A percentile compares a stretch with the other conserved stretches of the same genome.
These are phyloP conservation scores for Paxillus ammoniavirescens DNA, from an alignment of 768 basidiomycete species.

Conservation along the genomic window DNA sequence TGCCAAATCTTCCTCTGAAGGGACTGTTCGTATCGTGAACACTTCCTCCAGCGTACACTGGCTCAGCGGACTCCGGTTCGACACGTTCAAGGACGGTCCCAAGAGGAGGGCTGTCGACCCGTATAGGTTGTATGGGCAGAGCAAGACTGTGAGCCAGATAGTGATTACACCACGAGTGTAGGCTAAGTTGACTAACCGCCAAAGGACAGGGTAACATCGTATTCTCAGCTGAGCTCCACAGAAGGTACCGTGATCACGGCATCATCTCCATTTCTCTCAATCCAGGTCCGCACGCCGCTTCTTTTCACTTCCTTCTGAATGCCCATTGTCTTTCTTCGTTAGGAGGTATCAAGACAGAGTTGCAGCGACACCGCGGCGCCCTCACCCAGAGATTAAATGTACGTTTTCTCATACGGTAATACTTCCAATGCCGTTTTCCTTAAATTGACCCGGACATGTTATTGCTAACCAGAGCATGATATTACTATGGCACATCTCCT, in stretches of 20 bases:
- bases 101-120: slow-evolving; percentile 27
- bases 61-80: slow-evolving; percentile 30
- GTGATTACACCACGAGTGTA: too few species aligned
- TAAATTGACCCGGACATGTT: neutral
- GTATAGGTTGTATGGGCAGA: slow-evolving; percentile 29
- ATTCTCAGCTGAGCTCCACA: slow-evolving; percentile 44
- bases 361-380: slow-evolving; percentile 1
- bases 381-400: neutral
- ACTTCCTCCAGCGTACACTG: slow-evolving; percentile 20
- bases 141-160: slow-evolving; percentile 10
- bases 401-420: neutral
- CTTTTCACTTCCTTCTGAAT: neutral
- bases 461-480: slow-evolving; percentile 9
- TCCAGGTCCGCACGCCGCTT: slow-evolving; percentile 34
- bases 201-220: slow-evolving; percentile 41
- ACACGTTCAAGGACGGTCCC: slow-evolving; percentile 38
- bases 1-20: slow-evolving; percentile 20
- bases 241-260: slow-evolving; percentile 43
- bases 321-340: neutral
- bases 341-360: slow-evolving; percentile 5
- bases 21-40: slow-evolving; percentile 33
- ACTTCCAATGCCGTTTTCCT: too few species aligned
- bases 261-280: slow-evolving; percentile 44
- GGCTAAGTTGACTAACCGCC: neutral
- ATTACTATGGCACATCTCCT: slow-evolving; percentile 17